Conservation (phyloP, 306 rosid species). For the Trichosanthes cucumerina region DNA sequence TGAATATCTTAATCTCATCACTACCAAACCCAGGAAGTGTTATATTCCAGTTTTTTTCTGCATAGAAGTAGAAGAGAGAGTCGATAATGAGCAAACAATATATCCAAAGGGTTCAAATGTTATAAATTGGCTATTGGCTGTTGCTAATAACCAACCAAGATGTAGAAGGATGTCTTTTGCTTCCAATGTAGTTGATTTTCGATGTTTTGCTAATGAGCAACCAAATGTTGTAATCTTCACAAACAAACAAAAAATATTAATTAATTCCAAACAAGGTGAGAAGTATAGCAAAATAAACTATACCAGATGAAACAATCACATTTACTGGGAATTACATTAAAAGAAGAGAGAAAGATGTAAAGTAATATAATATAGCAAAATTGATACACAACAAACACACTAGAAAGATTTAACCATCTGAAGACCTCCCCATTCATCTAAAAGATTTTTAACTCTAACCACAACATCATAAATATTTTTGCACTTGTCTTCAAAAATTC, state of each 20-base stretch:
- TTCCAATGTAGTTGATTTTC: slow-evolving; percentile 75
- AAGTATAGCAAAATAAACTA: neutral
- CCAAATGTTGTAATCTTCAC: slow-evolving; percentile 78
- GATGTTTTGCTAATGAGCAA: slow-evolving; percentile 87
- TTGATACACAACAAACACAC: neutral
- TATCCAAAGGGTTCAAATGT: neutral
- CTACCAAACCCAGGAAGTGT: slow-evolving; percentile 89
- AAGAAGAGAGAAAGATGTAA: neutral
- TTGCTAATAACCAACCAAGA: slow-evolving; percentile 53
- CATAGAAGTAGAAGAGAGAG: slow-evolving; percentile 8
- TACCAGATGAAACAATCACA: neutral
- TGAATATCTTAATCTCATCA: slow-evolving; percentile 82
- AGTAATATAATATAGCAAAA: neutral
- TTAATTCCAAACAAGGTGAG: neutral
- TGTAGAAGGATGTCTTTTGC: slow-evolving; percentile 88
- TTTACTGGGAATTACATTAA: neutral
- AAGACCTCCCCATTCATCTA: neutral
- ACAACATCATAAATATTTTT: neutral
- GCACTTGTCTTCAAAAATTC: neutral
- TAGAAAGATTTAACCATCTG: neutral
- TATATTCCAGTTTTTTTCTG: slow-evolving; percentile 87
- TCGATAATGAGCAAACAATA: slow-evolving; percentile 13
- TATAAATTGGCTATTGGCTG: slow-evolving; percentile 7
- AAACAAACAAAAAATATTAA: neutral
- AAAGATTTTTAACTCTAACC: neutral